Conservation (phyloP, 306 rosid genomes). For the Cucumis cinereus region DNA sequence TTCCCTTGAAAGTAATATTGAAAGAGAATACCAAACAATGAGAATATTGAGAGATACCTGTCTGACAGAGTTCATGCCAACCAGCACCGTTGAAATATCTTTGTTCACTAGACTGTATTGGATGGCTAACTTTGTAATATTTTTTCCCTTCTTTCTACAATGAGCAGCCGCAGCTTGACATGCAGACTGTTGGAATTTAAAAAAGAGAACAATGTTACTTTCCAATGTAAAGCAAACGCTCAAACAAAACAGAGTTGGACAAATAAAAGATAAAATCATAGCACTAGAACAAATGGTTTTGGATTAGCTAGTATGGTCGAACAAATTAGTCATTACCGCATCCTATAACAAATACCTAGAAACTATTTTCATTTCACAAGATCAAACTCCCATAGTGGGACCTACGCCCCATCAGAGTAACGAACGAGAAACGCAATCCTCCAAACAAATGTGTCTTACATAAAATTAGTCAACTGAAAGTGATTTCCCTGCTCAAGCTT, state of each 20-base stretch:
- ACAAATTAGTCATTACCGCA: background rate
- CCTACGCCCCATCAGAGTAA: background rate
- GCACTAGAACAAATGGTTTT: background rate
- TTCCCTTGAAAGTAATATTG: background rate
- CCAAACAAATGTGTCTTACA: background rate
- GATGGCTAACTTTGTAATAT: constrained; percentile 76
- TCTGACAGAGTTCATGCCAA: constrained; percentile 68
- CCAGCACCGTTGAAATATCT: constrained; percentile 78
- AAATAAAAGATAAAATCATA: background rate
- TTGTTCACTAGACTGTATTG: constrained; percentile 90
- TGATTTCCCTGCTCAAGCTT: background rate
- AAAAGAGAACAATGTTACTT: constrained; percentile 11
- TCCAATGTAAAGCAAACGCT: background rate
- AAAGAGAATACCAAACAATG: background rate
- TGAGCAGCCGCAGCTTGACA: constrained; percentile 62
- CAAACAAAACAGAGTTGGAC: background rate
- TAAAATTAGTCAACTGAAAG: background rate
- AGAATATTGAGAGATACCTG: constrained; percentile 37
- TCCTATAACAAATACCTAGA: background rate
- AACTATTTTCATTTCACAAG: background rate
- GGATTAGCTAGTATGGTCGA: background rate
- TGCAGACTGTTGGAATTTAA: constrained; percentile 45
- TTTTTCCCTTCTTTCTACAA: constrained; percentile 69
- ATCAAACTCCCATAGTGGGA: background rate
- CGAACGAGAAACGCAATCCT: background rate